A percentile compares a stretch with the other conserved stretches of the same genome.
Evolutionary conservation across 305 asterid species (phyloP).

Genomic region (Fraxinus ornus): DNA sequence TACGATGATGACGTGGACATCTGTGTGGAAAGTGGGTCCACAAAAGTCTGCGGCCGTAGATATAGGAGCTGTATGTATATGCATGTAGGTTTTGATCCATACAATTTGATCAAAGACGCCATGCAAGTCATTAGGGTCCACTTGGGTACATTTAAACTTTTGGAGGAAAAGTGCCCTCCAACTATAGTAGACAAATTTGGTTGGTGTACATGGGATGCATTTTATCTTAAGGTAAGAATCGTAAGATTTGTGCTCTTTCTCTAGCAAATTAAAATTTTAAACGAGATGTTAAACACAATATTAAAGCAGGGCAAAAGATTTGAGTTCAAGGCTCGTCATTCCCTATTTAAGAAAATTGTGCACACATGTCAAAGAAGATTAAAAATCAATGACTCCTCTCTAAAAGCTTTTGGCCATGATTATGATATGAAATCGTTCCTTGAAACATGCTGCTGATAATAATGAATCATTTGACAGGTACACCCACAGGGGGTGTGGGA

Average conservation of each 20-base stretch:
- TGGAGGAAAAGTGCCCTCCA: slow-evolving; percentile 24
- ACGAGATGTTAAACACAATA: too few species aligned
- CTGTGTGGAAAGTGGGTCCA: slow-evolving; percentile 25
- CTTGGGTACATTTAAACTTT: slow-evolving; percentile 24
- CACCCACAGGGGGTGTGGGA: slow-evolving; percentile 23
- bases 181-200: slow-evolving; percentile 27
- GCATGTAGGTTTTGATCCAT: slow-evolving; percentile 18
- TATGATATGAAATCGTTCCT: too few species aligned
- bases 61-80: neutral
- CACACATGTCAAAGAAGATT: too few species aligned
- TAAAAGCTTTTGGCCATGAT: too few species aligned
- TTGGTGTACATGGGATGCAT: slow-evolving; percentile 37
- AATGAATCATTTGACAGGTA: neutral
- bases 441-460: neutral
- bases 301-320: too few species aligned
- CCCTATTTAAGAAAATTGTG: neutral
- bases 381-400: too few species aligned
- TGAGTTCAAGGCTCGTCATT: too few species aligned
- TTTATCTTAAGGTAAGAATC: slow-evolving; percentile 26
- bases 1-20: slow-evolving; percentile 10
- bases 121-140: slow-evolving; percentile 15
- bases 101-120: slow-evolving; percentile 21
- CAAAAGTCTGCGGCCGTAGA: slow-evolving; percentile 6
- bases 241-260: neutral
- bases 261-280: too few species aligned